A percentile compares a stretch with the other conserved stretches of the same genome.
Conservation (phyloP, 257 asterid species). For the Paraleonurus japonicus region DNA sequence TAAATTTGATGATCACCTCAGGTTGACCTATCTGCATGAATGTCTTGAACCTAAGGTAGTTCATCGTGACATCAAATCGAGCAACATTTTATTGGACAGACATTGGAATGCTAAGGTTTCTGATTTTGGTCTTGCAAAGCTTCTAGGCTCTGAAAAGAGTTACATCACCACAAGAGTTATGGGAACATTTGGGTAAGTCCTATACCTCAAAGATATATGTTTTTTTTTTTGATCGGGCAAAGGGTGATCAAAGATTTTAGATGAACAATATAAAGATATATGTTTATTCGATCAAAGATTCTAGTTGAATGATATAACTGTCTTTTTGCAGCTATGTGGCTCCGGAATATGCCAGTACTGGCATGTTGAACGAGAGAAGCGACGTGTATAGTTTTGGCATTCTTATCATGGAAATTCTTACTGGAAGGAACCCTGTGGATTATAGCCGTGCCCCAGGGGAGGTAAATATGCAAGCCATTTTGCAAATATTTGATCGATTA, state of each 20-base stretch:
- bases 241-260: background rate
- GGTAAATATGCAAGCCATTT: constrained; percentile 39
- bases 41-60: constrained; percentile 94
- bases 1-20: constrained; percentile 24
- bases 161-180: constrained; percentile 85
- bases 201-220: background rate
- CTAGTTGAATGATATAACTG: background rate
- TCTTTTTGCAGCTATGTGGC: constrained; percentile 68
- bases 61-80: constrained; percentile 87
- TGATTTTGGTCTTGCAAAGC: constrained; percentile 88
- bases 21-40: constrained; percentile 86
- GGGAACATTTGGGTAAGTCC: constrained; percentile 92
- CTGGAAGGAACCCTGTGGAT: constrained; percentile 86
- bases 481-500: constrained; percentile 12
- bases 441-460: constrained; percentile 83
- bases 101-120: constrained; percentile 84
- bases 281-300: background rate
- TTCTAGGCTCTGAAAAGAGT: constrained; percentile 79
- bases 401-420: constrained; percentile 81
- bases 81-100: constrained; percentile 78
- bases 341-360: constrained; percentile 92
- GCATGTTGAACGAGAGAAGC: constrained; percentile 89
- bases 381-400: constrained; percentile 91
- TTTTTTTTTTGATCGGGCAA: too few relatives aligned
- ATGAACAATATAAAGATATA: background rate